Evolutionary conservation across 768 basidiomycete genomes (phyloP).

Genomic region (Boletellus ananas): DNA sequence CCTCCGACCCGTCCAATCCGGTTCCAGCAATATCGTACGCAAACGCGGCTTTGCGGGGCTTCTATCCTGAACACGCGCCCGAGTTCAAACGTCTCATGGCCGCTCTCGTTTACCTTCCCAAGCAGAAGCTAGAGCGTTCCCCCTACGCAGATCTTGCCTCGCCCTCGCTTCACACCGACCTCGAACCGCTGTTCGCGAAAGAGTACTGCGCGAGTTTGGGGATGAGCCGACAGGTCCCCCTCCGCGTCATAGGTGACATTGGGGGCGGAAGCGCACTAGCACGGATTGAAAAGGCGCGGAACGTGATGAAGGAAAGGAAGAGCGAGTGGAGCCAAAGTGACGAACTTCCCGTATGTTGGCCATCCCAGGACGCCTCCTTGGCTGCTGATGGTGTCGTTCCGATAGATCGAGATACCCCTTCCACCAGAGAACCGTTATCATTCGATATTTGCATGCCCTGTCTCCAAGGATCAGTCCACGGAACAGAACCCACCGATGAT

Average conservation of each 20-base stretch:
- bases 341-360: constrained; percentile 70
- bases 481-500: constrained; percentile 96
- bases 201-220: constrained; percentile 87
- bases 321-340: constrained; percentile 89
- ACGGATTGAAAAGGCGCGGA: constrained; percentile 90
- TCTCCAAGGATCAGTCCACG: constrained; percentile 95
- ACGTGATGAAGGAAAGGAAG: constrained; percentile 89
- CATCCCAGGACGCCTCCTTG: background rate
- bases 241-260: constrained; percentile 87
- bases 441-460: constrained; percentile 95
- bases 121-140: constrained; percentile 58
- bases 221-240: constrained; percentile 84
- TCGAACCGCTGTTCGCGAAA: constrained; percentile 80
- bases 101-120: constrained; percentile 67
- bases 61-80: constrained; percentile 54
- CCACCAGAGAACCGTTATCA: constrained; percentile 88
- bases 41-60: constrained; percentile 55
- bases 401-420: constrained; percentile 89
- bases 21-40: constrained; percentile 72
- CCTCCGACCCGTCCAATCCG: constrained; percentile 55
- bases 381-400: constrained; percentile 1
- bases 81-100: constrained; percentile 72
- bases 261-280: constrained; percentile 90
- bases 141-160: constrained; percentile 74
- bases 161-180: constrained; percentile 67